A percentile compares a stretch with the other conserved stretches of the same genome.
Evolutionary conservation across 148 eudicot genomes (phyloP).

Genomic region (Nepenthes mirabilis): DNA sequence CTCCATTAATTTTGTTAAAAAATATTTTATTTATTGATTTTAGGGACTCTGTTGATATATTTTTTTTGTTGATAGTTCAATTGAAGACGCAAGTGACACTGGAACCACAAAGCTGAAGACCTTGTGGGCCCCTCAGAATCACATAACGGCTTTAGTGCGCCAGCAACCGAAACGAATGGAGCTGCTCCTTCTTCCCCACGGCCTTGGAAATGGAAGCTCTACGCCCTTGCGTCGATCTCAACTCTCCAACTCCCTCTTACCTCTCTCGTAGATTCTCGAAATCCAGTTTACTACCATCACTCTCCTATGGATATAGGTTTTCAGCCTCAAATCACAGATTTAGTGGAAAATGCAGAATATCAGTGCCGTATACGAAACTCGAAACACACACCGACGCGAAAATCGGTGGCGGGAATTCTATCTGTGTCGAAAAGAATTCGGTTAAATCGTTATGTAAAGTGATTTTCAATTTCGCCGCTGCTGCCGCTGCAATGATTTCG

Average conservation of each 20-base stretch:
- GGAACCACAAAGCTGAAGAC: conserved; percentile 16
- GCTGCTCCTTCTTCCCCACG: background rate
- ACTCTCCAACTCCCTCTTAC: conserved; percentile 13
- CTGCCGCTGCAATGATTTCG: conserved; percentile 30
- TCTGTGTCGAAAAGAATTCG: conserved; percentile 6
- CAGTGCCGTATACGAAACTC: conserved; percentile 4
- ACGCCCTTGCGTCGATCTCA: conserved; percentile 26
- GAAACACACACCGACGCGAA: background rate
- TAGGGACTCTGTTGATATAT: no score
- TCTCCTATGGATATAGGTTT: conserved; percentile 2
- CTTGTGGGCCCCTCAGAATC: conserved; percentile 1
- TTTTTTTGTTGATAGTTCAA: no score
- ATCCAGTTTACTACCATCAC: conserved; percentile 10
- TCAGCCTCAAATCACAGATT: conserved; percentile 6
- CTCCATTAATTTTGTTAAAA: no score
- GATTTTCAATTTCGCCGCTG: conserved; percentile 50
- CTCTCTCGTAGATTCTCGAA: conserved; percentile 18
- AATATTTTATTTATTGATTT: no score
- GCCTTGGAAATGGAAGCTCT: background rate
- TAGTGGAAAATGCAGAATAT: conserved; percentile 5
- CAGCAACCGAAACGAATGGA: background rate
- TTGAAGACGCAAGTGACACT: conserved; percentile 7
- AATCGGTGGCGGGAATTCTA: background rate
- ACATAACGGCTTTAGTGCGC: background rate
- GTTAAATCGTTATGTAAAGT: conserved; percentile 21